Base-by-base conservation (phyloP, 768 basidiomycete genomes). In the Kondoa subrosea region DNA sequence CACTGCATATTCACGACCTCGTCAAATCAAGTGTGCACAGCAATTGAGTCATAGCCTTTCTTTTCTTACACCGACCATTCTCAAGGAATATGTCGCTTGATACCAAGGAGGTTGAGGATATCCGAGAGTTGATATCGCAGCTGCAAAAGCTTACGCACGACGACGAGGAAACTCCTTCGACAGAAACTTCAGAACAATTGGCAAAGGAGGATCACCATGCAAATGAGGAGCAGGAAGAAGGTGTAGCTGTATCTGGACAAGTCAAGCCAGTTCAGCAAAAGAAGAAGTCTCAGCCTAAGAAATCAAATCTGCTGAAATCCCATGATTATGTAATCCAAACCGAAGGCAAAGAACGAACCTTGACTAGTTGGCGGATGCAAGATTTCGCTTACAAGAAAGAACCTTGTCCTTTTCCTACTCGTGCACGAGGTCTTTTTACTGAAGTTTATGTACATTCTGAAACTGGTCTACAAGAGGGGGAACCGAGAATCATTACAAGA, bases 311-410 rank as follows among this genome's bases (percentile, higher is more conserved):
- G 29, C 2, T 63, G 3, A 3, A n/a, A 33, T 27, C 61, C n/a
- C 30, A n/a, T 17, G 61, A 63, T 12, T 63, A 63, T 32, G 33
- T 40, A 2, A 40, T 40, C 17, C 56, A 4, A 50, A 26, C n/a
- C 58, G 27, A 34, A 40, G 34, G 60, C 50, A 12, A 25, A 30
- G 25, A 31, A 8, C 2, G 65, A 56, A 33, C 16, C 14, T 57
- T 96, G 32, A 81, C 83, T 1, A 90, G 88, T 78, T 96, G 93
- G 93, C 93, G 91, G 80, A 91, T 97, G 90, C 88, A 89, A 77
- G 95, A 97, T 77, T 89, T 85, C 81, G 90, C 90, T 76, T 96
- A 93, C 78, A 87, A 89, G 69, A 84, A 87, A 62, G 81, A 89
- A 1, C 90, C 90, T 0, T 87, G 86, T 12, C 90, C 90, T 0